A percentile compares a stretch with the other conserved stretches of the same genome.
phyloP scores from a whole-genome alignment of 78 protist genomes.

The Dictyostelium citrinum region DNA sequence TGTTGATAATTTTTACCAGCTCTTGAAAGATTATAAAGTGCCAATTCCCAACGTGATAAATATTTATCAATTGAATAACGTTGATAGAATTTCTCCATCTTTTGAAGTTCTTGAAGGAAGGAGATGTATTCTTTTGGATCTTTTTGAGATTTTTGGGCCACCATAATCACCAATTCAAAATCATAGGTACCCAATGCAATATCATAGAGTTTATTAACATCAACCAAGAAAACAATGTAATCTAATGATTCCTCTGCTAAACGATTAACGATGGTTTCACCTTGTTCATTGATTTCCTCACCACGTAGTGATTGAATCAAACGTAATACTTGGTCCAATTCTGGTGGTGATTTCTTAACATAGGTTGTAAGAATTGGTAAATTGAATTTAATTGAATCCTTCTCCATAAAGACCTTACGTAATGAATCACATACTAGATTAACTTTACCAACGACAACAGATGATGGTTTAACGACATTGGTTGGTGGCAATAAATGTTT shows the following conservation, averaged over 20 bases:
- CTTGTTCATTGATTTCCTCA: slow-evolving; percentile 36
- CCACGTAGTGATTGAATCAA: slow-evolving; percentile 61
- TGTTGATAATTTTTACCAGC: slow-evolving; percentile 70
- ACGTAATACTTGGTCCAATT: slow-evolving; percentile 65
- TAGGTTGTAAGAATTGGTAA: slow-evolving; percentile 70
- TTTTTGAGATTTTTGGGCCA: slow-evolving; percentile 88
- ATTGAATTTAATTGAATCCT: slow-evolving; percentile 11
- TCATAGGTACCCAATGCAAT: slow-evolving; percentile 90
- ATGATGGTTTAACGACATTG: slow-evolving; percentile 1
- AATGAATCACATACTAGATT: slow-evolving; percentile 62
- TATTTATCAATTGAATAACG: slow-evolving; percentile 80
- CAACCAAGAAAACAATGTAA: slow-evolving; percentile 78
- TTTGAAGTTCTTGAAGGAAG: slow-evolving; percentile 74
- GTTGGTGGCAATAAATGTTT: neutral
- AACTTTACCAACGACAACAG: slow-evolving; percentile 12
- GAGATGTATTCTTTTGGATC: slow-evolving; percentile 92
- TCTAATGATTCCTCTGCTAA: slow-evolving; percentile 80
- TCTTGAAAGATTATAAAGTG: slow-evolving; percentile 65
- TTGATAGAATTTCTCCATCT: slow-evolving; percentile 35
- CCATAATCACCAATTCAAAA: slow-evolving; percentile 86
- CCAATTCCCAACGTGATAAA: slow-evolving; percentile 67
- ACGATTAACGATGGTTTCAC: slow-evolving; percentile 56
- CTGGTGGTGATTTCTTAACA: slow-evolving; percentile 79
- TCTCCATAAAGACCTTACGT: slow-evolving; percentile 3
- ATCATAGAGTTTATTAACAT: slow-evolving; percentile 84